Evolutionary conservation across 1,284 basidiomycete genomes (phyloP), one percentile per base, ranked within the genome.

Genomic region (Cutaneotrichosporon sp.): DNA sequence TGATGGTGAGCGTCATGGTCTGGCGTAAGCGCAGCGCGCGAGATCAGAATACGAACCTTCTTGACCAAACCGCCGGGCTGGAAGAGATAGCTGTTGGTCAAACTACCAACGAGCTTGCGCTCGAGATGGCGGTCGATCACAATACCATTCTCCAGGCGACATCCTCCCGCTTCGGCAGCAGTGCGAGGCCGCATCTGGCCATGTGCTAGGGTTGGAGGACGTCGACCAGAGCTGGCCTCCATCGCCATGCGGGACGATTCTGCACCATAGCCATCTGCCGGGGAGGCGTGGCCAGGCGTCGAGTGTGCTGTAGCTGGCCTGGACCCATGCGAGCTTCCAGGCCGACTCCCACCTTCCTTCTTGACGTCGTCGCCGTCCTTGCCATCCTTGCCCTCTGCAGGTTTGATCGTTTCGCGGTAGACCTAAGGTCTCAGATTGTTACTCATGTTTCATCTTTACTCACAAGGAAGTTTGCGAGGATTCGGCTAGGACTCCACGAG

Each of bases 11-110:
- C 11, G 94, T 96, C 81, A 97, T 96, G 14, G 94, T 96, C 92
- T 96, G 9, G 5, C 26, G 22, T 60, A 47, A 62, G 51, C 4
- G 7, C 5, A 9, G 21, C 5, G 16, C n/a, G 10, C 1, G 18
- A 26, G 51, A 47, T 21, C 32, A 47, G 36, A 42, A 13, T n/a
- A 72, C 86, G 71, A 60, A 92, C 92, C 87, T 97, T 97, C 84
- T 97, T 97, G 85, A 97, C 92, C 78, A 97, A 85, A 4, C 94
- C 94, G 63, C 90, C 89, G 0, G 85, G 81, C 76, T 93, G 94
- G 84, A 96, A 96, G 80, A 92, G 91, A 83, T 91, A 90, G 73
- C 87, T 89, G 78, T 92, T 92, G 8, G 92, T 96, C 71, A 96
- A 81, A 72, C 90, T 92, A 38, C 94, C 93, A 56, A 95, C 87